Percentiles rank a stretch among this genome's conserved stretches.
Conservation (phyloP, 169 alveolate genomes). For the Cryptosporidium muris region DNA sequence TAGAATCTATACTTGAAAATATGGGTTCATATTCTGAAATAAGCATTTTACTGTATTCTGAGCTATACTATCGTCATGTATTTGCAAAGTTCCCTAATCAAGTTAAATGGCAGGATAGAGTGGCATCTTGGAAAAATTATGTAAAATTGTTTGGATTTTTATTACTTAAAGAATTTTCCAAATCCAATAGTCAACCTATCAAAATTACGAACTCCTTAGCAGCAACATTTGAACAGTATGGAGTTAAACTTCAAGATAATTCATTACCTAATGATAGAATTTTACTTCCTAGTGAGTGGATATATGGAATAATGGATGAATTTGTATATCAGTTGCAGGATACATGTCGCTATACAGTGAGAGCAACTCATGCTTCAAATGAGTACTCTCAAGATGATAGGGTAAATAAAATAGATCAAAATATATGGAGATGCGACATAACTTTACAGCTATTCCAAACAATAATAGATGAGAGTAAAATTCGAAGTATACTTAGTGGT, state of each 20-base stretch:
- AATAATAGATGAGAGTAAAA: conserved; percentile 29
- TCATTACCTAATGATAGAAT: conserved; percentile 13
- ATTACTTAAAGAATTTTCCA: not conserved
- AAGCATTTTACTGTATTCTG: conserved; percentile 21
- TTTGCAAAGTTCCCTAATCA: conserved; percentile 64
- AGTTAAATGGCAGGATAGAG: conserved; percentile 64
- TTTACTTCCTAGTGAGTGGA: conserved; percentile 32
- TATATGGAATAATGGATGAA: conserved; percentile 49
- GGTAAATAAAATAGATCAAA: conserved; percentile 26
- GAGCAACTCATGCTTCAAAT: conserved; percentile 19
- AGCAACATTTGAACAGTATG: conserved; percentile 15
- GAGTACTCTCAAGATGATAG: conserved; percentile 54
- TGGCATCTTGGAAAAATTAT: conserved; percentile 60
- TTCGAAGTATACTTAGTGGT: conserved; percentile 1
- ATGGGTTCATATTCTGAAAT: conserved; percentile 6
- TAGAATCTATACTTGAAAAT: conserved; percentile 27
- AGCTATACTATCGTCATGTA: conserved; percentile 66
- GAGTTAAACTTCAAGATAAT: not conserved
- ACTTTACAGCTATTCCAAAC: conserved; percentile 35
- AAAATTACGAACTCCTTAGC: not conserved
- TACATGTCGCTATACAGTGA: conserved; percentile 57
- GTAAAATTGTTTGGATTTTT: conserved; percentile 26
- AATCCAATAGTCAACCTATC: not conserved
- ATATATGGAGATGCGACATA: conserved; percentile 69
- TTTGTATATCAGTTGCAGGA: conserved; percentile 67